Evolutionary conservation across 257 asterid genomes (phyloP).

Genomic region (Oldenlandia corymbosa): DNA sequence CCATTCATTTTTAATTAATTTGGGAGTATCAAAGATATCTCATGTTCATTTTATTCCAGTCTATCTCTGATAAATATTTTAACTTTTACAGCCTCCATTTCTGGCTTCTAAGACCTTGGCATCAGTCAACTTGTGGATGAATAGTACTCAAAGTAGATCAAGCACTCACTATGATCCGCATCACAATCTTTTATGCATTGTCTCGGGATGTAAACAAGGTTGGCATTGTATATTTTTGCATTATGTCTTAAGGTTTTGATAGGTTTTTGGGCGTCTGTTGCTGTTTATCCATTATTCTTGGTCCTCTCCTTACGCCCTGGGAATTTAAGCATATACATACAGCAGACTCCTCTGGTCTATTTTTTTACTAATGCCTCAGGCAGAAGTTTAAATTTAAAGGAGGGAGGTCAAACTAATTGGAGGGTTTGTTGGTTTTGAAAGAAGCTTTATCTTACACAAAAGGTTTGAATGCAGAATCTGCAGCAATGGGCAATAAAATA

Average conservation of each 20-base stretch:
- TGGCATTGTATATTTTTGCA: conserved; percentile 8
- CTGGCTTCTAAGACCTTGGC: conserved; percentile 53
- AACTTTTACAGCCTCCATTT: conserved; percentile 60
- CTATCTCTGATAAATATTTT: conserved; percentile 15
- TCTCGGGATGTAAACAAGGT: conserved; percentile 78
- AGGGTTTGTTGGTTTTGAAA: neutral
- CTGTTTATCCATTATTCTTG: neutral
- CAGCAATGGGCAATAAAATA: neutral
- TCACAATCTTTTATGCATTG: conserved; percentile 77
- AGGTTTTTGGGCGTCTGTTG: neutral
- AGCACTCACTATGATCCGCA: conserved; percentile 93
- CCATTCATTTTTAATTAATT: neutral
- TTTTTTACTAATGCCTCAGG: neutral
- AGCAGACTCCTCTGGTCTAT: neutral
- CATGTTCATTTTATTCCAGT: conserved; percentile 8
- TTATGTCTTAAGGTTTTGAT: neutral
- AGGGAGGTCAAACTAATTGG: neutral
- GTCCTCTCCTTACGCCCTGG: neutral
- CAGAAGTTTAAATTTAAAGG: neutral
- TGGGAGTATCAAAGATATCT: conserved; percentile 11
- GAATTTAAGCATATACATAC: neutral
- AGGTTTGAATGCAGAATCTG: neutral
- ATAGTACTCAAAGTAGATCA: conserved; percentile 67
- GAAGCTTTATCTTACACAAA: neutral
- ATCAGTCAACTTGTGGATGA: conserved; percentile 95